Base-by-base conservation (phyloP, 2,329 filamentous ascomycete genomes). In the Diaporthe nobilis region DNA sequence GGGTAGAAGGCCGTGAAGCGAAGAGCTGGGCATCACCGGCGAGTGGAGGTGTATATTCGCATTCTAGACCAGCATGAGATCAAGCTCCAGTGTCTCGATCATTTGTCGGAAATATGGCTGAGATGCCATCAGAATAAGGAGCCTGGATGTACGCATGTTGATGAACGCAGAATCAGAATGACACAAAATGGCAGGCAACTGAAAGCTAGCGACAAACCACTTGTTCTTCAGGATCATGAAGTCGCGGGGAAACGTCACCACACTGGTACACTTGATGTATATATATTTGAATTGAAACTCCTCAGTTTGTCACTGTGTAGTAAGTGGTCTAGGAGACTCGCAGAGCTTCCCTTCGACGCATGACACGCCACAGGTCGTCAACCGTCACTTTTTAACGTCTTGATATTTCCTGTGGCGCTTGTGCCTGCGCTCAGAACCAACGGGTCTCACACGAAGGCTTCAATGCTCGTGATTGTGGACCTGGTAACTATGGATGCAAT, bases 401-500 rank as follows among this genome's bases (percentile, higher is more conserved):
- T 55, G 13, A 13, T 22, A 28, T 55, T 25, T 28, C 49, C 25
- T 28, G 37, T 42, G 15, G 9, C 34, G n/a, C 34, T 55, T 28
- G 17, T 22, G 4, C 15, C n/a, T 51, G 39, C 49, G 47, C 49
- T 42, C 31, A 13, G 2, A n/a, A 20, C 10, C 31, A 31, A 55
- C 47, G 12, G 13, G 8, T 28, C 39, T 28, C 6, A 34, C 31
- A 39, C 15, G 31, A 22, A 55, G 34, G 65, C 31, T 53, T 53
- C 22, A 22, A 49, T 39, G 28, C 31, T 70, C 60, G 20, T 70
- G 47, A 4, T 42, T 55, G 49, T 42, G 49, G 53, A 28, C 49
- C n/a, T 70, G 13, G 39, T 42, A 65, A 55, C 9, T 65, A 44
- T 73, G 47, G 5, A 60, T 47, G 63, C 55, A 65, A 75, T 65